Percentiles rank a stretch among this genome's conserved stretches.
phyloP scores from a whole-genome alignment of 352 stramenopile species.

The Phytophthora constricta region DNA sequence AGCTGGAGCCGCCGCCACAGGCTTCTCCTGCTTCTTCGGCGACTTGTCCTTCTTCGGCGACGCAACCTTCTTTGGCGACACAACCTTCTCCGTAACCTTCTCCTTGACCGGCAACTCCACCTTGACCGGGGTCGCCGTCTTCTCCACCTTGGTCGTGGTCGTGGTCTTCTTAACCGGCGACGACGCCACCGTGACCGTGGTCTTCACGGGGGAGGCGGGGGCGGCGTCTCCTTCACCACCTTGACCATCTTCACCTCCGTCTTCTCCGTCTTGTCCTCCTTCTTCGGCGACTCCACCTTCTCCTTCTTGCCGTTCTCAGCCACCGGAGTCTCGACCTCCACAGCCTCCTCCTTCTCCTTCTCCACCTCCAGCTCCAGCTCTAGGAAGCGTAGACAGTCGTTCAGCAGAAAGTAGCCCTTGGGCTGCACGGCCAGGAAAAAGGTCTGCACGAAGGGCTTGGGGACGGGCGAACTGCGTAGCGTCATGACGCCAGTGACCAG shows the following conservation, averaged over 20 bases:
- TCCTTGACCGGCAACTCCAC: conserved; percentile 36
- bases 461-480: conserved; percentile 50
- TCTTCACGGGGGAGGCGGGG: conserved; percentile 10
- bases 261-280: conserved; percentile 33
- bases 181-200: conserved; percentile 9
- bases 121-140: conserved; percentile 35
- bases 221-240: conserved; percentile 21
- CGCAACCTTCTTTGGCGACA: conserved; percentile 1
- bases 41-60: conserved; percentile 20
- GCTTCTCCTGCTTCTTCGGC: conserved; percentile 45
- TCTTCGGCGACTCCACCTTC: conserved; percentile 13
- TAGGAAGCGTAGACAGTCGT: conserved; percentile 88
- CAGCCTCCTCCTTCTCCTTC: conserved; percentile 29
- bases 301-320: conserved; percentile 44
- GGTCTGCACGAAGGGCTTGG: conserved; percentile 87
- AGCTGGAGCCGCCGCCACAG: conserved; percentile 21
- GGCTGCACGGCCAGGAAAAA: conserved; percentile 89
- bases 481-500: conserved; percentile 90
- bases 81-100: conserved; percentile 17
- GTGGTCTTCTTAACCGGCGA: conserved; percentile 11
- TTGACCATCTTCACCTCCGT: conserved; percentile 17
- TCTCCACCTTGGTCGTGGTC: not conserved
- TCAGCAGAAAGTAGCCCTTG: conserved; percentile 90
- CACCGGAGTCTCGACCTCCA: conserved; percentile 10
- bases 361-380: conserved; percentile 55